Conservation (phyloP, 805 yeast genomes). For the Starmerella potacharoeniae region DNA sequence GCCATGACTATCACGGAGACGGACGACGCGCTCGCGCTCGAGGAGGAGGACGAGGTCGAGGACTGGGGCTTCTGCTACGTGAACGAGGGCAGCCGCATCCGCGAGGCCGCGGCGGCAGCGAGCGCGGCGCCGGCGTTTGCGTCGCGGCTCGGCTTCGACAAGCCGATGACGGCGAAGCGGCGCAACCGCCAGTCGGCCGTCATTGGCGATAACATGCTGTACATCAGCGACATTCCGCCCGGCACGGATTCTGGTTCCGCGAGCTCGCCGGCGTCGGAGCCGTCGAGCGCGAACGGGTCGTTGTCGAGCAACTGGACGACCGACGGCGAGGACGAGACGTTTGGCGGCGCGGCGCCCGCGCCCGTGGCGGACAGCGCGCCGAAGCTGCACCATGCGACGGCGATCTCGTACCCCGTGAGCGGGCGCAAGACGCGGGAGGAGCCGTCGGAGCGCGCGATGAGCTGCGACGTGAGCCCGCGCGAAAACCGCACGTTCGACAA, state of each 20-base stretch:
- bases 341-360: neutral
- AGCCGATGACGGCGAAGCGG: neutral
- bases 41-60: neutral
- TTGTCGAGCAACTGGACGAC: neutral
- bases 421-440: neutral
- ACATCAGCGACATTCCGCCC: neutral
- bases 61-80: conserved; percentile 3
- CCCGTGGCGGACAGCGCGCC: neutral
- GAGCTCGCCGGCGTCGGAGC: neutral
- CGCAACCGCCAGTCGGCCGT: conserved; percentile 14
- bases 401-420: neutral
- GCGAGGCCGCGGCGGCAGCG: neutral
- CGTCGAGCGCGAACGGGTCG: neutral
- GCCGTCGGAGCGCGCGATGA: conserved; percentile 8
- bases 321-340: neutral
- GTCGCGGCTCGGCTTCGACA: neutral
- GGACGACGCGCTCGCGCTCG: neutral
- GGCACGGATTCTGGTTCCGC: neutral
- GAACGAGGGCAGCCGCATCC: neutral
- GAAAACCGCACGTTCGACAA: conserved; percentile 8
- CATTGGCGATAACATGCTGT: conserved; percentile 11
- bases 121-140: neutral
- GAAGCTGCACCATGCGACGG: neutral
- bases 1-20: neutral
- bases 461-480: conserved; percentile 7